Evolutionary conservation across 345 rosid species (phyloP), one percentile per base, ranked within the genome.

Genomic region (Aquilaria malaccensis): DNA sequence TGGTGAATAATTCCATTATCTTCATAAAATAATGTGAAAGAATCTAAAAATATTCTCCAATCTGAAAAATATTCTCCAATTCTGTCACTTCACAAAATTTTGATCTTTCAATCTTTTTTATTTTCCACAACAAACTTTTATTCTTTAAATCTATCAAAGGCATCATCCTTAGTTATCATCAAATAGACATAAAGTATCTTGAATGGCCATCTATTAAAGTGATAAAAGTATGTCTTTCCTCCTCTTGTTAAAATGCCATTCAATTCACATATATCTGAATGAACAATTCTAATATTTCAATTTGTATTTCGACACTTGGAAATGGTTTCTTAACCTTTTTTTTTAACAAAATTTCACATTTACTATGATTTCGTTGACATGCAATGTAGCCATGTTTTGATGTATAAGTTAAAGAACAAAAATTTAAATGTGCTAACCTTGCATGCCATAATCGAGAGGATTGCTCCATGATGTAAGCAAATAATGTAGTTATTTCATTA

Each of bases 161-260:
- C 22, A 22, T 22, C 22, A 22, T 22, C 22, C 1, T 64, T 64
- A 2, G 10, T 41, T 4, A 32, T 64, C 43, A 56, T 14, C 0
- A 65, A n/a, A 48, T 65, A 65, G 7, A 65, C 55, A 47, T 56
- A 56, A 2, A 48, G 14, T 46, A 65, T 11, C 61, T 45, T 30
- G 61, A 65, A 46, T n/a, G 4, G 48, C 55, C 68, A 65, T 56
- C 61, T 30, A 65, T 65, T 13, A 65, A 65, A 7, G 56, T 65
- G 2, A 65, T 65, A 11, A 22, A 22, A 22, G 22, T 22, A 22
- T 22, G 22, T 22, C 22, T 22, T 22, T 22, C 22, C 22, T 22
- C 22, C 22, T 22, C 22, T 22, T 22, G 22, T 22, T 22, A 22
- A 22, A 22, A 22, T 22, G 22, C 1, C 22, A 65, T 65, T 65